Evolutionary conservation across 2,329 filamentous ascomycete genomes (phyloP).

Genomic region (Colletotrichum siamense): DNA sequence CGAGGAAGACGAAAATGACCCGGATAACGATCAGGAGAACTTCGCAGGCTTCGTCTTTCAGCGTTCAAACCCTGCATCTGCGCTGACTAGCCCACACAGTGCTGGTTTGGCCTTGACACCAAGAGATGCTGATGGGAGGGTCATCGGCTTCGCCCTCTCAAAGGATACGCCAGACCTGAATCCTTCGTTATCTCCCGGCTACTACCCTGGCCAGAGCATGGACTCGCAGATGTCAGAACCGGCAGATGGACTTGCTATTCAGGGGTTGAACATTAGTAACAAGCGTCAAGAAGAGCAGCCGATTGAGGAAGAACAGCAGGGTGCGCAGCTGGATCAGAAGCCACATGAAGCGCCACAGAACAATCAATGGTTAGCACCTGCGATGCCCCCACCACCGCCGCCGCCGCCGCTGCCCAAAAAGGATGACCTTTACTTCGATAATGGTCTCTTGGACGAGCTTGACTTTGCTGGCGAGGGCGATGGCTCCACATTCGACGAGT

Average conservation of each 20-base stretch:
- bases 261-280: conserved; percentile 32
- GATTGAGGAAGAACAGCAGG: background rate
- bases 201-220: conserved; percentile 3
- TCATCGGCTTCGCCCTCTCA: conserved; percentile 63
- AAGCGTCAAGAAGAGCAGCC: background rate
- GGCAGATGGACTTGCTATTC: conserved; percentile 49
- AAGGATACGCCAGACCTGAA: conserved; percentile 45
- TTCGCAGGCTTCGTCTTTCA: conserved; percentile 66
- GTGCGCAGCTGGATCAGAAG: background rate
- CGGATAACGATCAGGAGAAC: conserved; percentile 64
- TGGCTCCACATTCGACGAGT: conserved; percentile 70
- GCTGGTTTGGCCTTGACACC: conserved; percentile 56
- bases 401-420: background rate
- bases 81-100: conserved; percentile 54
- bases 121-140: conserved; percentile 57
- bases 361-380: conserved; percentile 23
- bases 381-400: background rate
- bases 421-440: conserved; percentile 75
- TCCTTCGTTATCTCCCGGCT: conserved; percentile 2
- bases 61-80: conserved; percentile 56
- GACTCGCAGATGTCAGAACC: conserved; percentile 22
- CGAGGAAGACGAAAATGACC: conserved; percentile 41
- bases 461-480: conserved; percentile 58
- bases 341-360: conserved; percentile 19
- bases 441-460: conserved; percentile 54